Evolutionary conservation across 352 stramenopile species (phyloP), one percentile per base, ranked within the genome.

Genomic region (Pythium sukuiense): DNA sequence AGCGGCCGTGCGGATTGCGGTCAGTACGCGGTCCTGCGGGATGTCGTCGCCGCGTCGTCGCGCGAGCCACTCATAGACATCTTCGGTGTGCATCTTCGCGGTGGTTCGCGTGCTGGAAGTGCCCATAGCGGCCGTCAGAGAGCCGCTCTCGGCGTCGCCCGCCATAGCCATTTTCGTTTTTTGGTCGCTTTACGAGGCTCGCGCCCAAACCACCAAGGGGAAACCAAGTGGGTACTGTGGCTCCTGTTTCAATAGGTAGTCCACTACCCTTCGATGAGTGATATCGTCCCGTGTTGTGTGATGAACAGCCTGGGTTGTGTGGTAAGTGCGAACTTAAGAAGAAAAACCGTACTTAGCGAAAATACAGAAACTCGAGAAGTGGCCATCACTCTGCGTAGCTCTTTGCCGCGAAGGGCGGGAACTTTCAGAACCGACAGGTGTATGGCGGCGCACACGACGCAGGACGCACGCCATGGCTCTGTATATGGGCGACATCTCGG

Each of bases 41-140:
- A 78, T 41, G 7, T 86, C 83, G 8, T 76, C 65, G 29, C 41
- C 58, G n/a, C 59, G 65, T 3, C 72, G 61, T 32, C 80, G 75
- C 46, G 66, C 72, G 59, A 90, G 76, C 79, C 72, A 79, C 43
- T 71, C 72, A 66, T 73, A 72, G 27, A 76, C 72, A 53, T 75
- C 69, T 57, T 71, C 8, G 0, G 54, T 53, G 16, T 63, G 43
- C 68, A 65, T 55, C 45, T 50, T 45, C 4, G 43, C 20, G 8
- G 30, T 16, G 8, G 16, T 45, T 14, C 50, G 18, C 9, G 49
- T 30, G 11, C 57, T 18, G 29, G 39, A 14, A 11, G n/a, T 16
- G 24, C 41, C 16, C 8, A 26, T 32, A 20, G 29, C 39, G 43
- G 39, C n/a, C 56, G 43, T 55, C 16, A 55, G 16, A 32, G 56